Evolutionary conservation across 1,139 yeast species (phyloP).

Genomic region (Suhomyces bolitotheri): DNA sequence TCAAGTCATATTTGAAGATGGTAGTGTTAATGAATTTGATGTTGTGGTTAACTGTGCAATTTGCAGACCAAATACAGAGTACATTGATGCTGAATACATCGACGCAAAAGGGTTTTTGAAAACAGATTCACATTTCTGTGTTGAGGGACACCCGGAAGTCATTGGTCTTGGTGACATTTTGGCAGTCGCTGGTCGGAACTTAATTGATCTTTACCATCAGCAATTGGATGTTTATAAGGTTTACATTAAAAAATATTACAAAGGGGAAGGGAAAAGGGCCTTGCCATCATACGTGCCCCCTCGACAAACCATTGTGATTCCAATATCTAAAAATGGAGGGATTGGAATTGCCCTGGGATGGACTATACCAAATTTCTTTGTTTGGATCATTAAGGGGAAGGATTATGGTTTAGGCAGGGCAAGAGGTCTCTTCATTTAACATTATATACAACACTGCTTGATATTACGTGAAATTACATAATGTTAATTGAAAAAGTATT

Average conservation of each 20-base stretch:
- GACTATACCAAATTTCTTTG: constrained; percentile 31
- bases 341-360: constrained; percentile 34
- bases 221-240: constrained; percentile 20
- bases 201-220: constrained; percentile 30
- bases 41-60: constrained; percentile 22
- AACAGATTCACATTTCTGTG: constrained; percentile 28
- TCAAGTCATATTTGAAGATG: constrained; percentile 17
- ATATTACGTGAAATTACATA: no score
- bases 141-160: constrained; percentile 27
- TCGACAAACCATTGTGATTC: constrained; percentile 23
- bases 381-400: no score
- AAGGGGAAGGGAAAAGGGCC: constrained; percentile 15
- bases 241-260: constrained; percentile 20
- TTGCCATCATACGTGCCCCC: constrained; percentile 15
- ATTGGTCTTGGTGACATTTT: constrained; percentile 37
- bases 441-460: no score
- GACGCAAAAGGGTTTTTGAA: constrained; percentile 18
- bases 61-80: constrained; percentile 34
- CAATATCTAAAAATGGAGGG: constrained; percentile 39
- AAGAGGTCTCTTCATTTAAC: no score
- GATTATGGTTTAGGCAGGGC: no score
- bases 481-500: no score
- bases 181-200: constrained; percentile 22
- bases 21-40: constrained; percentile 25
- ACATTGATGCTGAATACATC: constrained; percentile 8